Evolutionary conservation across 169 alveolate species (phyloP).

Genomic region (Babesia bigemina): DNA sequence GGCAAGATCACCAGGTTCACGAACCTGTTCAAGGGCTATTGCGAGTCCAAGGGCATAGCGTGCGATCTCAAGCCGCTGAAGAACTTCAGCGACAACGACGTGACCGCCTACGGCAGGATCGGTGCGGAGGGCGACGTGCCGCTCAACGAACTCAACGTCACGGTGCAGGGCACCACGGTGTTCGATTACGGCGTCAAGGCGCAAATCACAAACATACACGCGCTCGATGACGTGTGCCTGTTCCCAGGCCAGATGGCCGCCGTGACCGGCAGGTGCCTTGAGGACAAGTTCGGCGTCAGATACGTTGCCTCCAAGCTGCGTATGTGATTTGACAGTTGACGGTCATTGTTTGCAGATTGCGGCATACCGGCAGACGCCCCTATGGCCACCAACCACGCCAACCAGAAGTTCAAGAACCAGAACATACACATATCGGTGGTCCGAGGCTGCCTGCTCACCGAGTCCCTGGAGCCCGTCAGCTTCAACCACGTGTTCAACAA

Average conservation of each 20-base stretch:
- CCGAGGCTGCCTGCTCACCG: constrained; percentile 55
- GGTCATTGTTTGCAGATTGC: constrained; percentile 19
- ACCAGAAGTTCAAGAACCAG: constrained; percentile 42
- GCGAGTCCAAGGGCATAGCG: constrained; percentile 51
- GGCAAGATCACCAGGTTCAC: constrained; percentile 55
- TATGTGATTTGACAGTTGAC: background rate
- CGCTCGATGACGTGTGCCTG: constrained; percentile 49
- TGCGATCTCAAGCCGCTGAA: constrained; percentile 61
- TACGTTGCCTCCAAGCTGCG: constrained; percentile 58
- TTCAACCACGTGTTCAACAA: constrained; percentile 53
- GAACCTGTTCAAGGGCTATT: constrained; percentile 55
- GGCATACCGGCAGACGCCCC: constrained; percentile 68
- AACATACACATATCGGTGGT: constrained; percentile 63
- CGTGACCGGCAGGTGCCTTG: constrained; percentile 54
- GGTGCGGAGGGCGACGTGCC: constrained; percentile 65
- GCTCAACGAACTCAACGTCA: constrained; percentile 52
- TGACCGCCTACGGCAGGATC: constrained; percentile 61
- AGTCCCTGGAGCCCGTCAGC: constrained; percentile 38
- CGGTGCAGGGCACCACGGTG: constrained; percentile 61
- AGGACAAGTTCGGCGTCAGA: constrained; percentile 63
- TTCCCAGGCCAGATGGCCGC: constrained; percentile 75
- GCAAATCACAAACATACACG: constrained; percentile 52
- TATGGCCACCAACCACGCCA: constrained; percentile 18
- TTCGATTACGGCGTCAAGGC: constrained; percentile 62
- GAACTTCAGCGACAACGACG: constrained; percentile 59